These are phyloP conservation scores for Malassezia furfur DNA, from an alignment of 1,284 basidiomycete genomes.

Conservation along the genomic window DNA sequence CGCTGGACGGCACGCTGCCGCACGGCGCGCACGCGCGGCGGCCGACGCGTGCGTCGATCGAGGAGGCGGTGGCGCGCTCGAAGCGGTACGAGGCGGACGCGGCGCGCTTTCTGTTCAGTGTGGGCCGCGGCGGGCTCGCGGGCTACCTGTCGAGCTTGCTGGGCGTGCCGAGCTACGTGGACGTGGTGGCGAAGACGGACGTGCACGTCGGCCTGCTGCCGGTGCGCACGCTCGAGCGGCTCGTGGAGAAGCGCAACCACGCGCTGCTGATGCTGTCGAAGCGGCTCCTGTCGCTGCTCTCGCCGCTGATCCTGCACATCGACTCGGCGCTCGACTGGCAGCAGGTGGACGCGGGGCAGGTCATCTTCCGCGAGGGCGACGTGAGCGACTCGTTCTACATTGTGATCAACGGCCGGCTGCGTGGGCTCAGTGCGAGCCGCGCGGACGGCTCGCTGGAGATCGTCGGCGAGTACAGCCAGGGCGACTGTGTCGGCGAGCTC, in stretches of 20 bases:
- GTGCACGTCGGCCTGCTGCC: slow-evolving; percentile 92
- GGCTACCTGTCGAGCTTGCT: slow-evolving; percentile 93
- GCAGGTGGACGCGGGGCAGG: slow-evolving; percentile 83
- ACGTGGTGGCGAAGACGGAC: slow-evolving; percentile 92
- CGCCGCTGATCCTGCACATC: slow-evolving; percentile 89
- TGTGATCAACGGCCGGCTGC: slow-evolving; percentile 85
- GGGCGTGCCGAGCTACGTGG: slow-evolving; percentile 84
- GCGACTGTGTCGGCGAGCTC: slow-evolving; percentile 63
- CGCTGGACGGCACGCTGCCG: slow-evolving; percentile 27
- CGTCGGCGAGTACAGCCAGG: slow-evolving; percentile 87
- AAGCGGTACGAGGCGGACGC: background rate
- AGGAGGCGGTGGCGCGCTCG: background rate
- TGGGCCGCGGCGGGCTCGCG: slow-evolving; percentile 84
- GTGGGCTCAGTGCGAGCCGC: slow-evolving; percentile 59
- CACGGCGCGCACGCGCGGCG: background rate
- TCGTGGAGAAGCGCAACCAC: slow-evolving; percentile 87
- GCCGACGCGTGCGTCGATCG: background rate
- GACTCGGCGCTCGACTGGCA: slow-evolving; percentile 97
- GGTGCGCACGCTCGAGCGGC: slow-evolving; percentile 71
- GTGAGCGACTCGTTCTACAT: slow-evolving; percentile 90
- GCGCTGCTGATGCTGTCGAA: slow-evolving; percentile 94
- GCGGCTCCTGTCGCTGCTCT: slow-evolving; percentile 81
- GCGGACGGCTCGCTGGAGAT: slow-evolving; percentile 60
- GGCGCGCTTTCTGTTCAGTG: slow-evolving; percentile 61
- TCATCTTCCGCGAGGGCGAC: slow-evolving; percentile 84